phyloP scores from a whole-genome alignment of 345 rosid genomes.

The Dipteronia sinensis region DNA sequence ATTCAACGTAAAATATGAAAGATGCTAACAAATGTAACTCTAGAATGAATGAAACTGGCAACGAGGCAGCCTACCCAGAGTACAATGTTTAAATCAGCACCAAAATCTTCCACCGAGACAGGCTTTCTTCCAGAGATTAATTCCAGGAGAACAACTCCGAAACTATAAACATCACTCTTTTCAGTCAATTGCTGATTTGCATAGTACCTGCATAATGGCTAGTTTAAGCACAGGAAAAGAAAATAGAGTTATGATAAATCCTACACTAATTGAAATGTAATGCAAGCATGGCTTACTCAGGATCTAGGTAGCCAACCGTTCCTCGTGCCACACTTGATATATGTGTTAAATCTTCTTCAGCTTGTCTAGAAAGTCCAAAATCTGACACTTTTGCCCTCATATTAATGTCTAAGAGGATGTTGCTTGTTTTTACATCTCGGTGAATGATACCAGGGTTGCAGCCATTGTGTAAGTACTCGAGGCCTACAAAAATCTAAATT shows the following conservation, averaged over 20 bases:
- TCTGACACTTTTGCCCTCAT: conserved; percentile 98
- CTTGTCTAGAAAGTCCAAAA: conserved; percentile 95
- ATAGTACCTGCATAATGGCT: conserved; percentile 61
- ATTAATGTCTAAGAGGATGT: conserved; percentile 83
- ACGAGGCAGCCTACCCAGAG: conserved; percentile 65
- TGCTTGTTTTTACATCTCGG: conserved; percentile 93
- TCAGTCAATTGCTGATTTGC: conserved; percentile 89
- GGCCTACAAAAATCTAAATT: conserved; percentile 67
- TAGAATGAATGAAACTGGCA: conserved; percentile 3
- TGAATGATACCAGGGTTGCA: conserved; percentile 96
- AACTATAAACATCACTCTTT: conserved; percentile 97
- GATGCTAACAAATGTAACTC: neutral
- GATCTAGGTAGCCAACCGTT: conserved; percentile 94
- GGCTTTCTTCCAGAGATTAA: conserved; percentile 91
- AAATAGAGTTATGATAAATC: neutral
- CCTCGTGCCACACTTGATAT: conserved; percentile 93
- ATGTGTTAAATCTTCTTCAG: conserved; percentile 91
- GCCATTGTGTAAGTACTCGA: conserved; percentile 95
- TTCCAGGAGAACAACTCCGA: conserved; percentile 95
- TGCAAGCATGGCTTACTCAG: conserved; percentile 61
- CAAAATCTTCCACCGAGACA: conserved; percentile 79
- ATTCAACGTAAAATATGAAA: neutral
- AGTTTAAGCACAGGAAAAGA: conserved; percentile 6
- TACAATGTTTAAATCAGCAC: conserved; percentile 82
- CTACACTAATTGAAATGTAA: neutral